Evolutionary conservation across 306 rosid species (phyloP).

Genomic region (Parietaria judaica): DNA sequence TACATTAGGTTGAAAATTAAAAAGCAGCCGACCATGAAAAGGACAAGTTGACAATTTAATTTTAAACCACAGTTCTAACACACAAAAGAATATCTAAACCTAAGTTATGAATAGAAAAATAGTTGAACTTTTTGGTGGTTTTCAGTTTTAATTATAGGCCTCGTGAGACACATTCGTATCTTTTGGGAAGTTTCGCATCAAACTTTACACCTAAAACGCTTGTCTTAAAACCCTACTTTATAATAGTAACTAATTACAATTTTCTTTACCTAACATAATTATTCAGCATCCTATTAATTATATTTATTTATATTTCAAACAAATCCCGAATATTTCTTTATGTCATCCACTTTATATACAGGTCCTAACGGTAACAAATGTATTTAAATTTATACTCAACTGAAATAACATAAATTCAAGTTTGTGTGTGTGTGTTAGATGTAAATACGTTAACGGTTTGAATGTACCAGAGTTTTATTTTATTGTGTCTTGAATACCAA

Average conservation of each 20-base stretch:
- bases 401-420: too few species aligned
- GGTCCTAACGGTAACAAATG: too few species aligned
- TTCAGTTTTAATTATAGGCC: constrained; percentile 15
- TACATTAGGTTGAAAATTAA: too few species aligned
- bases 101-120: neutral
- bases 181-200: constrained; percentile 24
- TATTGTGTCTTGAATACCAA: too few species aligned
- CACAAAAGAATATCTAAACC: neutral
- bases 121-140: neutral
- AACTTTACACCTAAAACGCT: constrained; percentile 5
- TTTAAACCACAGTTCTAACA: neutral
- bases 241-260: neutral
- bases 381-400: too few species aligned
- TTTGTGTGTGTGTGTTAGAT: too few species aligned
- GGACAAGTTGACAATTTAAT: neutral
- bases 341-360: neutral
- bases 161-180: constrained; percentile 20
- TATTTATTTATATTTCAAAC: neutral
- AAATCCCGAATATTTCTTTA: constrained; percentile 10
- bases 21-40: neutral
- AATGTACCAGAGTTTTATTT: too few species aligned
- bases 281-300: constrained; percentile 3
- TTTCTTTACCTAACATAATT: constrained; percentile 3
- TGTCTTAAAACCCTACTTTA: neutral
- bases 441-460: too few species aligned